These are phyloP conservation scores for Zizania palustris DNA, from an alignment of 202 grass and related monocot species.

Conservation along the genomic window DNA sequence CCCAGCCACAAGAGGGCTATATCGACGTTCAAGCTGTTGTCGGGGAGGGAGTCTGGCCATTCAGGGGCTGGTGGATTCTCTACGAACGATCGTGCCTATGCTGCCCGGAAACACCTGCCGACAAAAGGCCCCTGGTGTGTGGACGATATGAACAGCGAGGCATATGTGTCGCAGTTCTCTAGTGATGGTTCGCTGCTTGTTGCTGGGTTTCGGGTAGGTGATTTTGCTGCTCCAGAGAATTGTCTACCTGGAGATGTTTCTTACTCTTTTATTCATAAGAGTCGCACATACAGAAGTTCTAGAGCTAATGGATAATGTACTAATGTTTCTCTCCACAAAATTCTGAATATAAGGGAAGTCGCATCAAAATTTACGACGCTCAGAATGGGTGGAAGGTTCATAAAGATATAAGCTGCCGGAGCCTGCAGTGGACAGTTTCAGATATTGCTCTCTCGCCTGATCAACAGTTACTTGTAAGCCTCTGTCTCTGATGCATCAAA, in stretches of 20 bases:
- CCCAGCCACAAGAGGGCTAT: slow-evolving; percentile 31
- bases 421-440: slow-evolving; percentile 82
- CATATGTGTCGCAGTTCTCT: slow-evolving; percentile 86
- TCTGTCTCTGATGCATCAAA: slow-evolving; percentile 10
- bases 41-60: slow-evolving; percentile 61
- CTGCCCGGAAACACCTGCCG: slow-evolving; percentile 55
- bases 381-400: slow-evolving; percentile 70
- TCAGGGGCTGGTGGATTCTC: slow-evolving; percentile 56
- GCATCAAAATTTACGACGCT: slow-evolving; percentile 71
- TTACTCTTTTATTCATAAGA: background rate
- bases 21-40: slow-evolving; percentile 59
- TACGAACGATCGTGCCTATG: slow-evolving; percentile 56
- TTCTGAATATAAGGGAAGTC: slow-evolving; percentile 74
- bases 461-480: slow-evolving; percentile 69
- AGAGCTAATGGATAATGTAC: slow-evolving; percentile 20
- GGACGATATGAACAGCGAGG: slow-evolving; percentile 71
- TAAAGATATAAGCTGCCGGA: slow-evolving; percentile 82
- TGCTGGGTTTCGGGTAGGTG: slow-evolving; percentile 66
- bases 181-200: slow-evolving; percentile 76
- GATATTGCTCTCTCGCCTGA: slow-evolving; percentile 84
- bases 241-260: background rate
- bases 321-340: slow-evolving; percentile 29
- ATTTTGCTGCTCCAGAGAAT: background rate
- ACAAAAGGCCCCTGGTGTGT: slow-evolving; percentile 47
- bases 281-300: background rate